Evolutionary conservation across 306 rosid genomes (phyloP), one percentile per base, ranked within the genome.

Genomic region (Pachyrhizus erosus): DNA sequence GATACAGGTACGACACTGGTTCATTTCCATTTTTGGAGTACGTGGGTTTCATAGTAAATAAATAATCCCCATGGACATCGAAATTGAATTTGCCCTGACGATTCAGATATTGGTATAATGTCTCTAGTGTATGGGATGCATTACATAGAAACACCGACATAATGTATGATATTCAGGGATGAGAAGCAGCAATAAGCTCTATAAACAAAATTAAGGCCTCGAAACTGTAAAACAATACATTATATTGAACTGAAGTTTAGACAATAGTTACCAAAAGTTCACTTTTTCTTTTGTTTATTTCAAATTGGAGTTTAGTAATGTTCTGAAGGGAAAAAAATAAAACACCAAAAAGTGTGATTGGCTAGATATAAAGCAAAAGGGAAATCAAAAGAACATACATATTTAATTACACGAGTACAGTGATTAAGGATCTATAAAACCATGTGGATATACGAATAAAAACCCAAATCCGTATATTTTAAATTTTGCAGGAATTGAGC

Each of bases 141-240:
- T 37, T 17, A 52, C 29, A 52, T 21, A 84, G 46, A 54, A 21
- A 75, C 62, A 55, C 12, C 6, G 1, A 60, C 18, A 75, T 46
- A 75, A 51, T n/a, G 34, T 68, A 54, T 14, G 20, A 15, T 39
- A 71, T 43, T 39, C 48, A 61, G 21, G 37, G 68, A 52, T 29
- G 21, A 52, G 57, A 69, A 80, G 76, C 57, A 76, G 40, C 52
- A 60, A 66, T 39, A 55, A 77, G 12, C 66, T 73, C 70, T 5
- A 71, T 15, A 31, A 52, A 17, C 48, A 76, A 64, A 76, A 52
- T 0, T 13, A 79, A 39, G 26, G 48, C 46, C 45, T n/a, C 15
- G 37, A 58, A 72, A 54, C 68, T 24, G 40, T 39, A 76, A 81
- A 40, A 46, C 83, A 23, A 23, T 10, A 34, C 7, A 39, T 20